phyloP scores from a whole-genome alignment of 73 alveolate genomes.

The Urostyla sp. region DNA sequence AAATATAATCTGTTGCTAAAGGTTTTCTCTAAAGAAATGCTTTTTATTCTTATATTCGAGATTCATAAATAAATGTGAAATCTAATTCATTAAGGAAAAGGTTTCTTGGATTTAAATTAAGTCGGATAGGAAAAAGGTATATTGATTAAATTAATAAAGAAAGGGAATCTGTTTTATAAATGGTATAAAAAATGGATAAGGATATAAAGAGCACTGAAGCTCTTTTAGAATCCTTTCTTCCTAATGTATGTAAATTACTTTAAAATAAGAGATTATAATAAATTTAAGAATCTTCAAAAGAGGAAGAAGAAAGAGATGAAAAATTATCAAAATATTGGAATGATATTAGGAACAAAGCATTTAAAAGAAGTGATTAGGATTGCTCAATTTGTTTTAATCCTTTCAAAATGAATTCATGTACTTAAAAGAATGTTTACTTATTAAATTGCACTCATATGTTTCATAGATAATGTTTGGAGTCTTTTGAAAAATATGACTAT shows the following conservation, averaged over 20 bases:
- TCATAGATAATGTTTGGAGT: slow-evolving; percentile 66
- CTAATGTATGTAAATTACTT: slow-evolving; percentile 28
- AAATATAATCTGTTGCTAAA: slow-evolving; percentile 41
- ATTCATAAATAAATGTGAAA: not conserved
- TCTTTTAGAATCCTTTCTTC: slow-evolving; percentile 56
- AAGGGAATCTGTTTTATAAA: slow-evolving; percentile 20
- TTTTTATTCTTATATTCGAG: slow-evolving; percentile 44
- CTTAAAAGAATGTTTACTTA: slow-evolving; percentile 31
- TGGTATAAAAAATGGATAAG: slow-evolving; percentile 47
- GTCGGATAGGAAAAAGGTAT: slow-evolving; percentile 50
- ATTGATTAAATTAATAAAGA: slow-evolving; percentile 54
- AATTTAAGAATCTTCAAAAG: not conserved
- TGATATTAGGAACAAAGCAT: slow-evolving; percentile 31
- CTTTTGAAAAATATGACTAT: slow-evolving; percentile 57
- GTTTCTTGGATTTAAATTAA: slow-evolving; percentile 58
- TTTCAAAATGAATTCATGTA: not conserved
- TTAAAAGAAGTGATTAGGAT: slow-evolving; percentile 56
- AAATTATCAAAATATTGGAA: slow-evolving; percentile 52
- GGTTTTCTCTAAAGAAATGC: slow-evolving; percentile 51
- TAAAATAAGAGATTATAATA: slow-evolving; percentile 33
- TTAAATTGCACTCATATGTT: slow-evolving; percentile 67
- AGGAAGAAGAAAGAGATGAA: slow-evolving; percentile 9
- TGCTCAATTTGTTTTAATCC: slow-evolving; percentile 67
- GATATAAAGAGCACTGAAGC: slow-evolving; percentile 47
- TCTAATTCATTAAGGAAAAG: slow-evolving; percentile 29